A percentile compares a stretch with the other conserved stretches of the same genome.
phyloP scores from a whole-genome alignment of 371 early-diverging fungal species.

The Zancudomyces culisetae region DNA sequence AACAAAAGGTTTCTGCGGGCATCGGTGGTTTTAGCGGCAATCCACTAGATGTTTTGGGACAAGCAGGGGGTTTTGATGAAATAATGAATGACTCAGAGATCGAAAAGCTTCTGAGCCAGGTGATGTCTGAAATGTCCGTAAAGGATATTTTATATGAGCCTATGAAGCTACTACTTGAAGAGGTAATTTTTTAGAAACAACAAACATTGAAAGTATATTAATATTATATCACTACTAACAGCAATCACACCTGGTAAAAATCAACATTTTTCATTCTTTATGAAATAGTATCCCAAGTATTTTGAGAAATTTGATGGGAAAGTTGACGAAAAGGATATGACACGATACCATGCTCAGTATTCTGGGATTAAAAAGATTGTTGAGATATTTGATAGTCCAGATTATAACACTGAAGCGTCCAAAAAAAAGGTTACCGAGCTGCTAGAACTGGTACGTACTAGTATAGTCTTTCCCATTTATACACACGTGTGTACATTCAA shows the following conservation, averaged over 20 bases:
- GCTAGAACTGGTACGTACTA: background rate
- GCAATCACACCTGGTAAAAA: too few relatives aligned
- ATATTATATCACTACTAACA: too few relatives aligned
- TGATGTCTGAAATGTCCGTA: background rate
- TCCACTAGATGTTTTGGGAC: background rate
- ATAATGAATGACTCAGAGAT: background rate
- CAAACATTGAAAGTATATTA: too few relatives aligned
- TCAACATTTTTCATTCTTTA: background rate
- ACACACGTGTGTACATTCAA: too few relatives aligned
- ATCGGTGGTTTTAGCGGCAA: background rate
- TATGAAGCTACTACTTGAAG: background rate
- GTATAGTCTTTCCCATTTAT: too few relatives aligned
- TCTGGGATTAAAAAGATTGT: background rate
- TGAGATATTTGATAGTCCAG: background rate
- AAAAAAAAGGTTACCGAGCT: background rate
- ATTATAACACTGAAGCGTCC: background rate
- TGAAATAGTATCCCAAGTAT: background rate
- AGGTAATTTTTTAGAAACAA: background rate
- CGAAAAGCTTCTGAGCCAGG: background rate
- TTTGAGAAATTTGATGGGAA: background rate
- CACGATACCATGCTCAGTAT: background rate
- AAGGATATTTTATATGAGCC: slow-evolving; percentile 1
- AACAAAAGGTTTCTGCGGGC: background rate
- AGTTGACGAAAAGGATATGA: background rate
- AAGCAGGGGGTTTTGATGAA: background rate